Evolutionary conservation across 2,329 filamentous ascomycete species (phyloP).

Genomic region (Neoscytalidium dimidiatum): DNA sequence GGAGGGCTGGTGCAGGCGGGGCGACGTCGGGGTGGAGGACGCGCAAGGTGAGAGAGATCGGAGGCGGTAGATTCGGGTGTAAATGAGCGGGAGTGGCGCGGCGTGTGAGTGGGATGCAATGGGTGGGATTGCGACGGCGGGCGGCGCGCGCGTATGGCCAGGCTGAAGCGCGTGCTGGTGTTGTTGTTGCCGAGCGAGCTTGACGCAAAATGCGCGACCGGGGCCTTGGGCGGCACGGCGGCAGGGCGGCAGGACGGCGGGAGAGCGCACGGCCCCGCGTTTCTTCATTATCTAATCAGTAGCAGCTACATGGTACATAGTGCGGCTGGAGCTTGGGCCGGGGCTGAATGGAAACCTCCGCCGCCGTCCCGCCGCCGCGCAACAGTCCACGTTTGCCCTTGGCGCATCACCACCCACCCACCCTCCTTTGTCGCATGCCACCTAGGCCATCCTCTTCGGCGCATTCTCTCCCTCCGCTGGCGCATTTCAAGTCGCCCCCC

Average conservation of each 20-base stretch:
- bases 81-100: not conserved
- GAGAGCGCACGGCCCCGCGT: no score
- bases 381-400: constrained; percentile 15
- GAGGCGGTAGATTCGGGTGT: not conserved
- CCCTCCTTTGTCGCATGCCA: not conserved
- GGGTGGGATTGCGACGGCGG: not conserved
- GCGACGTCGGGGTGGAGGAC: not conserved
- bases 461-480: not conserved
- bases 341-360: no score
- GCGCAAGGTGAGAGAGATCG: not conserved
- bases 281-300: no score
- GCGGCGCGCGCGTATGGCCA: not conserved
- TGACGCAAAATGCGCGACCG: not conserved
- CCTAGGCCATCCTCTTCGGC: not conserved
- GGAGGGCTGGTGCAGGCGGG: not conserved
- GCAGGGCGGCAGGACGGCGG: no score
- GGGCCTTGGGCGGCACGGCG: not conserved
- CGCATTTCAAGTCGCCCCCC: no score
- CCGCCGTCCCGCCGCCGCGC: not conserved
- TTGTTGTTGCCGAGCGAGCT: not conserved
- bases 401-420: not conserved
- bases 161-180: not conserved
- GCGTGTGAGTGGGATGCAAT: no score
- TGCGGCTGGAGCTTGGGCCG: no score
- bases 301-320: no score